phyloP scores from a whole-genome alignment of 768 basidiomycete species.

The Pleurotus giganteus region DNA sequence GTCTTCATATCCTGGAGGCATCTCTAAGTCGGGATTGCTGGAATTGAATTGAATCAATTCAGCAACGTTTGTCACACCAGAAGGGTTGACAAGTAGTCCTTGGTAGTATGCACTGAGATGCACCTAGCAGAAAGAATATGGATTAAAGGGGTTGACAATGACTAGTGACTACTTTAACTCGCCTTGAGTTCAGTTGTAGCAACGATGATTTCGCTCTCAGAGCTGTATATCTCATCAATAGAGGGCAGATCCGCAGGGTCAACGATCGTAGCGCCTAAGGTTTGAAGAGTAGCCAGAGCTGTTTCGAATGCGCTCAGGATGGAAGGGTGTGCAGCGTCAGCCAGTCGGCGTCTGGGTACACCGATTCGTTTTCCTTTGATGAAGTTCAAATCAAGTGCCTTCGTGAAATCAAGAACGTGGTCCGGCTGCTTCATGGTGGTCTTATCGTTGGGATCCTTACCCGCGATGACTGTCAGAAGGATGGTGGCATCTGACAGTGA shows the following conservation, averaged over 20 bases:
- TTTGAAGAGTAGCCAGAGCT: slow-evolving; percentile 33
- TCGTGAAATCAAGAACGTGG: slow-evolving; percentile 51
- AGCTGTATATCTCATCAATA: slow-evolving; percentile 62
- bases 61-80: slow-evolving; percentile 52
- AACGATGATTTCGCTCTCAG: slow-evolving; percentile 74
- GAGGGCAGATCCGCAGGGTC: slow-evolving; percentile 64
- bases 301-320: slow-evolving; percentile 37
- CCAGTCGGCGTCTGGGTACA: slow-evolving; percentile 43
- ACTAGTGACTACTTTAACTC: background rate
- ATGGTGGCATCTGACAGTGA: slow-evolving; percentile 54
- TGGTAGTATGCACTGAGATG: background rate
- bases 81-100: slow-evolving; percentile 46
- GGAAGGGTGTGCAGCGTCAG: slow-evolving; percentile 30
- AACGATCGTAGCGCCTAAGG: slow-evolving; percentile 49
- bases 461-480: slow-evolving; percentile 55
- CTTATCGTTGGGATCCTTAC: slow-evolving; percentile 52
- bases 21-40: slow-evolving; percentile 48
- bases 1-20: slow-evolving; percentile 34
- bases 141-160: no score
- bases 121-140: background rate
- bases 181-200: slow-evolving; percentile 80
- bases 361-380: slow-evolving; percentile 53
- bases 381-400: slow-evolving; percentile 46
- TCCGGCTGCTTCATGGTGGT: slow-evolving; percentile 52
- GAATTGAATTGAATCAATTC: slow-evolving; percentile 60